Evolutionary conservation across 345 rosid genomes (phyloP), one percentile per base, ranked within the genome.

Genomic region (Firmiana major): DNA sequence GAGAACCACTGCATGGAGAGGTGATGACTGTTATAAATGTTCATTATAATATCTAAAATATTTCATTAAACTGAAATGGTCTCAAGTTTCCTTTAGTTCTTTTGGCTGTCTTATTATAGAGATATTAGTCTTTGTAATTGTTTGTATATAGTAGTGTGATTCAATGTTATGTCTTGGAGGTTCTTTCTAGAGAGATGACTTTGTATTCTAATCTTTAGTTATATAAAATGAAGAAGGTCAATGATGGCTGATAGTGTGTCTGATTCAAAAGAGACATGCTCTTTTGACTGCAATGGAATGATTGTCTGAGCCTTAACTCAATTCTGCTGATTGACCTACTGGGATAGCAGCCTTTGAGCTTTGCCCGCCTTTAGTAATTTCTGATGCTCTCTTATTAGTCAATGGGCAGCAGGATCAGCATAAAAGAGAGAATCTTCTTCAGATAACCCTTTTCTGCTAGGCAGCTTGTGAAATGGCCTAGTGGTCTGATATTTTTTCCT

Each of bases 1-100:
- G 99, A 76, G 99, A 96, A 84, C 97, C 98, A 34, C 86, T 96
- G 59, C 90, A 89, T 77, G 98, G 99, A 86, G 99, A 96, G 99
- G 99, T 93, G 73, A 84, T 80, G 64, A 66, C 71, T 28, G 21
- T 63, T 28, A 31, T 3, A 5, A n/a, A 26, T 46, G 17, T 8
- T 48, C 22, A 17, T 62, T 17, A 42, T 28, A 24, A 21, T 48
- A 19, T 42, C 54, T 43, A 9, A 7, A 45, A 26, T 62, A 7
- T 12, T 43, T 4, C 22, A 46, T 62, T 43, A 51, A 51, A 51
- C 6, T 71, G 75, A 51, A 51, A 49, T 53, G 24, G 6, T 71
- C 17, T 71, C 26, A 34, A 71, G 75, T 53, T 51, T 51, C 19
- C 17, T 34, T n/a, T n/a, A n/a, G n/a, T n/a, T n/a, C n/a, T n/a